These are phyloP conservation scores for Liriodendron chinense DNA, from an alignment of 164 flowering plant genomes.

Conservation along the genomic window DNA sequence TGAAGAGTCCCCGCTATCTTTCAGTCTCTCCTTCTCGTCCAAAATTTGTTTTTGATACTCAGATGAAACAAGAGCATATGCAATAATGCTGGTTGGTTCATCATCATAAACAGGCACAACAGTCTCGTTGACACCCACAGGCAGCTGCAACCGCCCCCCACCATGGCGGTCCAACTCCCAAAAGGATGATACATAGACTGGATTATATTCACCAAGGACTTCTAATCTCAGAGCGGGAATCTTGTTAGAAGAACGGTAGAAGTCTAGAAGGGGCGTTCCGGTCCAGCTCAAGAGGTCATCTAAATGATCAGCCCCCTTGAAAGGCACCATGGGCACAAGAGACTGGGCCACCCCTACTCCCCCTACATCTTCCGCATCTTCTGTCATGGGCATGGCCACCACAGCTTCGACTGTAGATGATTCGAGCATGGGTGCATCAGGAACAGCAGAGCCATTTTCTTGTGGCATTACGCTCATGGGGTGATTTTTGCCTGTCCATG, in stretches of 20 bases:
- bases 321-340: conserved; percentile 25
- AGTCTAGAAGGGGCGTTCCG: conserved; percentile 60
- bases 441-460: conserved; percentile 23
- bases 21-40: conserved; percentile 59
- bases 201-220: conserved; percentile 52
- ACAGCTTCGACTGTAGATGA: conserved; percentile 23
- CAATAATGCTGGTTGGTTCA: conserved; percentile 92
- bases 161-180: conserved; percentile 57
- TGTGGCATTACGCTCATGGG: conserved; percentile 29
- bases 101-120: conserved; percentile 91
- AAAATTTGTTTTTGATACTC: conserved; percentile 61
- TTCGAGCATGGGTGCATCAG: conserved; percentile 35
- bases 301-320: conserved; percentile 39
- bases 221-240: conserved; percentile 54
- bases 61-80: conserved; percentile 63
- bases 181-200: conserved; percentile 66
- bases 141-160: conserved; percentile 71
- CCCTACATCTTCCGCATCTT: conserved; percentile 35
- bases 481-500: conserved; percentile 85
- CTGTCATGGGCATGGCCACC: conserved; percentile 31
- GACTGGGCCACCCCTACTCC: conserved; percentile 28
- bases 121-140: conserved; percentile 74
- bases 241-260: conserved; percentile 63
- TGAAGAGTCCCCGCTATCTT: conserved; percentile 42
- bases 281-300: conserved; percentile 67